A percentile compares a stretch with the other conserved stretches of the same genome.
phyloP scores from a whole-genome alignment of 2,329 filamentous ascomycete species.

The Graphilbum sp. region DNA sequence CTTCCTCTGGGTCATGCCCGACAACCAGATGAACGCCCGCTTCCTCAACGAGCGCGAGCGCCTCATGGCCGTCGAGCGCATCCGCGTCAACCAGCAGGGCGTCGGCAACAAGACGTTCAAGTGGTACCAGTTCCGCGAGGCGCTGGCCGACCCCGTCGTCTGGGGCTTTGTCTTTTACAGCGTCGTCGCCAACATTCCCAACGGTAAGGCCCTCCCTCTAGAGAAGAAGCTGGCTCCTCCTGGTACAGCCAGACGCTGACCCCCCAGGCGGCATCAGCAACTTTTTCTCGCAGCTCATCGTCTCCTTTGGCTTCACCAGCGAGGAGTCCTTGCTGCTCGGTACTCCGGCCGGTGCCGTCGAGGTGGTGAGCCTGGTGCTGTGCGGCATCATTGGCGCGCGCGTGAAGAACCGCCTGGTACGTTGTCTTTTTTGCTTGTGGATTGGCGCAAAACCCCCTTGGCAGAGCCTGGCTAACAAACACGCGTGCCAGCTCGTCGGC shows the following conservation, averaged over 20 bases:
- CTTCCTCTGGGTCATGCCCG: slow-evolving; percentile 32
- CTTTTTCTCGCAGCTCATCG: slow-evolving; percentile 25
- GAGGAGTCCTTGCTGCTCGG: slow-evolving; percentile 48
- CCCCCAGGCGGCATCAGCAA: slow-evolving; percentile 14
- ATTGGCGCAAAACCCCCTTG: too few relatives aligned
- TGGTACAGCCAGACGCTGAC: too few relatives aligned
- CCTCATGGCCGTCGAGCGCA: slow-evolving; percentile 33
- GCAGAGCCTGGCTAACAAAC: too few relatives aligned
- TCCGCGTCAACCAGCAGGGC: slow-evolving; percentile 49
- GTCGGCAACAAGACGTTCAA: slow-evolving; percentile 53
- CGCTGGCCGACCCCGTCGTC: slow-evolving; percentile 20
- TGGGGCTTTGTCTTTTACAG: slow-evolving; percentile 20
- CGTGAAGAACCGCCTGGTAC: slow-evolving; percentile 34
- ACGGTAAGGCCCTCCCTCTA: slow-evolving; percentile 12
- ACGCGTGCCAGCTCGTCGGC: slow-evolving; percentile 28
- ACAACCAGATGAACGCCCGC: slow-evolving; percentile 22
- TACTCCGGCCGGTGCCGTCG: slow-evolving; percentile 47
- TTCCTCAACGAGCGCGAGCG: slow-evolving; percentile 42
- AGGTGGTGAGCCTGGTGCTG: slow-evolving; percentile 19
- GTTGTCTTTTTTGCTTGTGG: too few relatives aligned
- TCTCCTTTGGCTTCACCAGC: slow-evolving; percentile 45
- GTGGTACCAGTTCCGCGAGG: slow-evolving; percentile 36
- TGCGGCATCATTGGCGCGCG: slow-evolving; percentile 35
- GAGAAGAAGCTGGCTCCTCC: too few relatives aligned
- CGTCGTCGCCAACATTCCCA: slow-evolving; percentile 20